These are phyloP conservation scores for Eimeria praecox DNA, from an alignment of 169 alveolate genomes.

Conservation along the genomic window DNA sequence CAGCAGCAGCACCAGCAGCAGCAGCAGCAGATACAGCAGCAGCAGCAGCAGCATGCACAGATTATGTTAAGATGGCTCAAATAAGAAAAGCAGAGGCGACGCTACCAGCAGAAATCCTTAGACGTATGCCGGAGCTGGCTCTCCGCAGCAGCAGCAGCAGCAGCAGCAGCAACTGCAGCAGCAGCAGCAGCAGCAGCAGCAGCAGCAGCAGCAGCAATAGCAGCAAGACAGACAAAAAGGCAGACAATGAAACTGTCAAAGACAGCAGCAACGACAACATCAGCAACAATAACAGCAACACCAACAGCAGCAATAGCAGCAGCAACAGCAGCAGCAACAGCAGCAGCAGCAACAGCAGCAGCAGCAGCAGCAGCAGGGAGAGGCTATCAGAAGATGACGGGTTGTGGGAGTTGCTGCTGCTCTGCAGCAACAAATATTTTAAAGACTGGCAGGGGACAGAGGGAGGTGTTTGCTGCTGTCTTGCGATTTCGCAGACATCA, in stretches of 20 bases:
- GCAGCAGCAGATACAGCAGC: not conserved
- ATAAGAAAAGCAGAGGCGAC: not conserved
- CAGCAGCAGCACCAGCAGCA: constrained; percentile 14
- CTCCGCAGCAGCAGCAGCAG: constrained; percentile 20
- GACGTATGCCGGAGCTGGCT: constrained; percentile 30
- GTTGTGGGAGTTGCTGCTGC: constrained; percentile 43
- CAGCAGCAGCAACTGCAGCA: constrained; percentile 21
- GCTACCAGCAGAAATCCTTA: constrained; percentile 2
- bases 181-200: not conserved
- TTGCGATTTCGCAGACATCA: not conserved
- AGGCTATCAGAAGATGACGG: not conserved
- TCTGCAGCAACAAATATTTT: not conserved
- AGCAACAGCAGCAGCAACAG: not conserved
- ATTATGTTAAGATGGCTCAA: not conserved
- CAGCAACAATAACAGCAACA: no score
- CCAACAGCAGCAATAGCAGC: not conserved
- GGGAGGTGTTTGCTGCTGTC: not conserved
- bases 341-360: constrained; percentile 4
- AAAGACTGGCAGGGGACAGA: constrained; percentile 13
- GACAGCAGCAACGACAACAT: not conserved
- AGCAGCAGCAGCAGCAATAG: not conserved
- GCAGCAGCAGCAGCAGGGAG: not conserved
- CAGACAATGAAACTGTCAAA: not conserved
- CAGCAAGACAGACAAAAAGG: not conserved
- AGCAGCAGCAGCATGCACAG: constrained; percentile 11